A percentile compares a stretch with the other conserved stretches of the same genome.
Conservation (phyloP, 768 basidiomycete genomes). For the Phaffia tasmanica region DNA sequence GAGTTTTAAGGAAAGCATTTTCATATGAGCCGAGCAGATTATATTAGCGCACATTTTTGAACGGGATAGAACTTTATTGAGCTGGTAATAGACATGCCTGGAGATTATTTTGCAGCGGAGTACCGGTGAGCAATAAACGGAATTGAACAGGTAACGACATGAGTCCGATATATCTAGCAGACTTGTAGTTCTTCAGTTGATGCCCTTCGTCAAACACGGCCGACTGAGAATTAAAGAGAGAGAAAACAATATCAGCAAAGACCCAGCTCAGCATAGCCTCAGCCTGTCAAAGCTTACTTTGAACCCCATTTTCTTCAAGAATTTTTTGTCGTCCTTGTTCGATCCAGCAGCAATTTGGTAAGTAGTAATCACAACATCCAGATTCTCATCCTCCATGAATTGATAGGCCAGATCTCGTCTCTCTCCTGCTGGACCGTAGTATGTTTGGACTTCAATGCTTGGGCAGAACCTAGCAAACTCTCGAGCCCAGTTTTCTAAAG, state of each 20-base stretch:
- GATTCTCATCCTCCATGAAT: constrained; percentile 48
- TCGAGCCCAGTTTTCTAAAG: constrained; percentile 95
- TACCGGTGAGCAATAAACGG: constrained; percentile 87
- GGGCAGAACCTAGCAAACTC: constrained; percentile 90
- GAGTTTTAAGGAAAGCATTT: no score
- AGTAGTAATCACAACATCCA: constrained; percentile 85
- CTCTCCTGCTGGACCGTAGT: constrained; percentile 88
- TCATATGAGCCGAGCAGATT: background rate
- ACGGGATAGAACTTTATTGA: no score
- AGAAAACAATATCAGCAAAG: background rate
- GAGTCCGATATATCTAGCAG: constrained; percentile 85
- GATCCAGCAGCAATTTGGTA: constrained; percentile 89
- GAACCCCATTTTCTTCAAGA: constrained; percentile 72
- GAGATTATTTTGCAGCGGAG: constrained; percentile 61
- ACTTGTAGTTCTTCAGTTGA: constrained; percentile 91
- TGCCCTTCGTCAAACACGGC: constrained; percentile 97
- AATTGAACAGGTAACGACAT: constrained; percentile 75
- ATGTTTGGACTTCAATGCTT: constrained; percentile 66
- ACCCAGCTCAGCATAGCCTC: background rate
- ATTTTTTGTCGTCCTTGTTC: constrained; percentile 78
- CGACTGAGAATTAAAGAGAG: constrained; percentile 45
- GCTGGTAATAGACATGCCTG: constrained; percentile 40
- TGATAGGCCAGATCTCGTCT: constrained; percentile 61
- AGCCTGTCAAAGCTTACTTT: constrained; percentile 52
- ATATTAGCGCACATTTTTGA: background rate